Percentiles rank a stretch among this genome's conserved stretches.
Conservation (phyloP, 2,329 filamentous ascomycete genomes). For the Cytospora mali region DNA sequence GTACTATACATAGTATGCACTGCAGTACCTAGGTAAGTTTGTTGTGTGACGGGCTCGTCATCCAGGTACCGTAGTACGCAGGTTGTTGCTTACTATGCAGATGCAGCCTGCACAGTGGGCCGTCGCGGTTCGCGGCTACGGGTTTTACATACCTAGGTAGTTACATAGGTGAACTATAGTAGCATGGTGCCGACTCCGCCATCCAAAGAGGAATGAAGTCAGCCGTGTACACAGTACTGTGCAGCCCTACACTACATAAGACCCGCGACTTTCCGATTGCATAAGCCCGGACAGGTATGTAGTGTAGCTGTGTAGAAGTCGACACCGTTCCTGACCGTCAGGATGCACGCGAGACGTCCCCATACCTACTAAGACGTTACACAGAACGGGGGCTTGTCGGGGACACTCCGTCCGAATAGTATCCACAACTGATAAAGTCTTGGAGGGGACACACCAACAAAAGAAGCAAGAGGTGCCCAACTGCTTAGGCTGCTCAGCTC, state of each 20-base stretch:
- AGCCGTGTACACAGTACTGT: not conserved
- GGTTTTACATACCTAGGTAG: too few species aligned
- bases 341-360: not conserved
- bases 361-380: not conserved
- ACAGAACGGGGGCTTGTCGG: not conserved
- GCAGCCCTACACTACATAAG: not conserved
- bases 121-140: not conserved
- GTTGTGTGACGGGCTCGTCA: too few species aligned
- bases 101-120: not conserved
- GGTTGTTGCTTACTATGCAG: too few species aligned
- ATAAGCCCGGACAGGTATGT: too few species aligned
- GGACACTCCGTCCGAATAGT: not conserved
- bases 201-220: not conserved
- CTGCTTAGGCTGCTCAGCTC: too few species aligned
- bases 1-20: not conserved
- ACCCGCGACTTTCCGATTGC: not conserved
- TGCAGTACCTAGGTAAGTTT: too few species aligned
- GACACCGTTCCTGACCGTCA: not conserved
- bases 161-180: too few species aligned
- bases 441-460: not conserved
- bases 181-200: too few species aligned
- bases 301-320: not conserved
- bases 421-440: not conserved
- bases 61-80: too few species aligned
- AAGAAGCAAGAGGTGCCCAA: not conserved